Base-by-base conservation (phyloP, 495 filamentous ascomycete genomes). In the Terfezia boudieri region DNA sequence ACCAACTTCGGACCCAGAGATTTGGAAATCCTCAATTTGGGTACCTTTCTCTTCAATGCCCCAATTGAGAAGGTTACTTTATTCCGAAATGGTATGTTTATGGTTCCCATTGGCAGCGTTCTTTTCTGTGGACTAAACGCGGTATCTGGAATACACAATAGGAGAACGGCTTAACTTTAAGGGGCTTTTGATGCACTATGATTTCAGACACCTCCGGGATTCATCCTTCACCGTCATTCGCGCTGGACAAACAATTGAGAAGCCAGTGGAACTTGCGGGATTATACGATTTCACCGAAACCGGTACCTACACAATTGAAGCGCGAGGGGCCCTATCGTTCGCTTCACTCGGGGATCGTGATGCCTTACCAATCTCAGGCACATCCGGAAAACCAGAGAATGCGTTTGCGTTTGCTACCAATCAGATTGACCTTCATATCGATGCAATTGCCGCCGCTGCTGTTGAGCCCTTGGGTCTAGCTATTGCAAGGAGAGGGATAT, bases 21-120 rank as follows among this genome's bases (percentile, higher is more conserved):
- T 49, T 63, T 83, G 35, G 77, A 74, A 56, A 65, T 81, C 49
- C 69, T 83, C 55, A 78, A 76, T 61, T 70, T 74, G 35, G 80
- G 80, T 52, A 78, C 77, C 55, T 74, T 83, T 67, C 66, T 76
- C 17, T 77, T 81, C 54, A 62, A 62, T 32, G 67, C 68, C 8
- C 71, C 77, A 0, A 74, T 81, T 7, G 71, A 82, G 68, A 82
- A 82, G 70, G 71, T 80, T 37, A 61, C 62, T 14, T 67, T 82
- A 46, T 78, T 67, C 64, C 68, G 71, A 53, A 67, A 72, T 52
- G 65, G 75, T 74, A 69, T 60, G 67, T 69, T 36, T 32, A 14
- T 14, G 41, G 1, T 11, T 43, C 10, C 38, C 10, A 43, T 11
- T 1, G 16, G 22, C 10, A 12, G 20, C 14, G 4, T 0, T 8